Base-by-base conservation (phyloP, 192 early-diverging fungal species). In the Bifiguratus adelaidae region DNA sequence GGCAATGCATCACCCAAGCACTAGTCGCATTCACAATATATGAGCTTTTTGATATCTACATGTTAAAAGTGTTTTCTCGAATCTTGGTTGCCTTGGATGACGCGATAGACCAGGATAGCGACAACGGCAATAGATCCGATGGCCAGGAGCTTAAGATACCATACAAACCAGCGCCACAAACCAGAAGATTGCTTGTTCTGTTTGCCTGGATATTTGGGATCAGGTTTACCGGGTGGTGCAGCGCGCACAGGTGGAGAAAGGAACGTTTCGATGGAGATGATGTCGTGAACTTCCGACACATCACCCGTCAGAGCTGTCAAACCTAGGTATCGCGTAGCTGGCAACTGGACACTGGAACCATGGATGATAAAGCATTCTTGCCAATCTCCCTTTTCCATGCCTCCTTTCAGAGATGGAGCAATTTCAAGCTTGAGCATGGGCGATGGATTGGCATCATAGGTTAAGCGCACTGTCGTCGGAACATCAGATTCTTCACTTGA, bases 221-320 rank as follows among this genome's bases (percentile, higher is more conserved):
- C n/a, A n/a, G n/a, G n/a, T n/a, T n/a, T n/a, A n/a, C n/a, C n/a
- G n/a, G n/a, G n/a, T n/a, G n/a, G n/a, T n/a, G n/a, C n/a, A n/a
- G n/a, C n/a, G n/a, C n/a, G n/a, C n/a, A n/a, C n/a, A n/a, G n/a
- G n/a, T n/a, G n/a, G n/a, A n/a, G n/a, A n/a, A n/a, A n/a, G n/a
- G n/a, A n/a, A n/a, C n/a, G n/a, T n/a, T n/a, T n/a, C n/a, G n/a
- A n/a, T n/a, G n/a, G n/a, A n/a, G n/a, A n/a, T n/a, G n/a, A n/a
- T n/a, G n/a, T n/a, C n/a, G n/a, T n/a, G n/a, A n/a, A n/a, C n/a
- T n/a, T n/a, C 88, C 40, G 75, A 72, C 28, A 93, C 78, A 44
- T 88, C 93, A 47, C 95, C 95, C 0, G 95, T 99, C 30, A 78
- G 69, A 4, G 92, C 86, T 27, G 88, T 77, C 66, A 95, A 97